Evolutionary conservation across 116 monocot genomes (phyloP).

Genomic region (Dioscorea cayenensis): DNA sequence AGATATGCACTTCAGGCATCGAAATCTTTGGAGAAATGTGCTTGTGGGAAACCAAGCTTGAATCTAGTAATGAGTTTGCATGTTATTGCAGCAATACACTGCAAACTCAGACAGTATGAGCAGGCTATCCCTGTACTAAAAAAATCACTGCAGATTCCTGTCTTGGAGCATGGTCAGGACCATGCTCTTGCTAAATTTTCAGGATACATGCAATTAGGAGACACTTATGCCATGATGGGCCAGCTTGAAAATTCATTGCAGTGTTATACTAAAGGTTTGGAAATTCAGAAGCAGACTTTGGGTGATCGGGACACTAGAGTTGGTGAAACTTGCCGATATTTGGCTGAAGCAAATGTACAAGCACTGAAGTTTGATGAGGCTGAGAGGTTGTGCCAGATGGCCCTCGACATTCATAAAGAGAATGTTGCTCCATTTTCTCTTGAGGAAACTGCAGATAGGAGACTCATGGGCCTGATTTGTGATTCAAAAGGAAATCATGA

Average conservation of each 20-base stretch:
- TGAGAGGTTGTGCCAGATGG: slow-evolving; percentile 55
- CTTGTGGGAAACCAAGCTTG: slow-evolving; percentile 41
- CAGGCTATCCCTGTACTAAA: slow-evolving; percentile 46
- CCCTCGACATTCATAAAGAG: slow-evolving; percentile 55
- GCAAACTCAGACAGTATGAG: slow-evolving; percentile 37
- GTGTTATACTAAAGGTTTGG: slow-evolving; percentile 39
- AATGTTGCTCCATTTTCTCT: slow-evolving; percentile 34
- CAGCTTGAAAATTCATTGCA: slow-evolving; percentile 49
- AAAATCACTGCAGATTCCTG: slow-evolving; percentile 42
- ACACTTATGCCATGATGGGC: slow-evolving; percentile 62
- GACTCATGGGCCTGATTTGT: slow-evolving; percentile 69
- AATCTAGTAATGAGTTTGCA: slow-evolving; percentile 61
- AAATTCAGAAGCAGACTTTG: slow-evolving; percentile 56
- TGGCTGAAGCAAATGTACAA: slow-evolving; percentile 67
- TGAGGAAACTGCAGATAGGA: slow-evolving; percentile 58
- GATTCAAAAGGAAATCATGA: slow-evolving; percentile 64
- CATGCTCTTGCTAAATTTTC: slow-evolving; percentile 70
- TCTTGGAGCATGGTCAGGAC: slow-evolving; percentile 47
- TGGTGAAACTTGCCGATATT: slow-evolving; percentile 65
- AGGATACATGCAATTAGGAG: slow-evolving; percentile 67
- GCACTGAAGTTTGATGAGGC: slow-evolving; percentile 68
- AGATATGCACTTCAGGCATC: slow-evolving; percentile 58
- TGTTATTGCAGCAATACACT: slow-evolving; percentile 62
- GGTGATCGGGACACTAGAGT: slow-evolving; percentile 58
- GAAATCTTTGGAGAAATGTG: slow-evolving; percentile 48